Conservation (phyloP, 129 eudicot species). For the Solidago caesia region DNA sequence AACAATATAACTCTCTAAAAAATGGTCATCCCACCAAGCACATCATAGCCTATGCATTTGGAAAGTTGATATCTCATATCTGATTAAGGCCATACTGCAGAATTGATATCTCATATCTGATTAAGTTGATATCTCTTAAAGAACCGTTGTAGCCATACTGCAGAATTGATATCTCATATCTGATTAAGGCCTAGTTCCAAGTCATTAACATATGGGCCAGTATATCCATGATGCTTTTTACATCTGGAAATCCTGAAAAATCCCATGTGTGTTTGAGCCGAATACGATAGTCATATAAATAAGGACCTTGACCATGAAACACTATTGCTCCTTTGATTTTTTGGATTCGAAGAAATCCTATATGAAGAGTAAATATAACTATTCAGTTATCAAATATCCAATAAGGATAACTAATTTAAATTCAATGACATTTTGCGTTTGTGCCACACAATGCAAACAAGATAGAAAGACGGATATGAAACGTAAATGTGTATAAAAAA, state of each 20-base stretch:
- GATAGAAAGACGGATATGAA: too few relatives aligned
- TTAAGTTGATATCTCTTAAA: conserved; percentile 26
- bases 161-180: conserved; percentile 59
- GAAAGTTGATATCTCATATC: too few relatives aligned
- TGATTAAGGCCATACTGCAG: too few relatives aligned
- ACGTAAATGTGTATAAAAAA: conserved; percentile 66
- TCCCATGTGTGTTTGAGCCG: conserved; percentile 99
- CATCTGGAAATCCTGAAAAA: conserved; percentile 94
- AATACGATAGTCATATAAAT: conserved; percentile 82
- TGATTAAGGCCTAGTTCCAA: conserved; percentile 77
- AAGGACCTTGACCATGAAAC: conserved; percentile 96
- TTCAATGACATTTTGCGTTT: too few relatives aligned
- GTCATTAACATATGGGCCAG: conserved; percentile 95
- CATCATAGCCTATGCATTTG: too few relatives aligned
- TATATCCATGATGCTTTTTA: conserved; percentile 87
- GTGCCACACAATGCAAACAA: too few relatives aligned
- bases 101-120: too few relatives aligned
- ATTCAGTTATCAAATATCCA: conserved; percentile 16
- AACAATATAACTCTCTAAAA: too few relatives aligned
- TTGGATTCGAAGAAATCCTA: conserved; percentile 83
- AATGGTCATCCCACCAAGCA: too few relatives aligned
- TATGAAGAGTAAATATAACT: conserved; percentile 23
- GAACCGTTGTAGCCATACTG: conserved; percentile 97
- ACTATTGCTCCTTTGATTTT: conserved; percentile 92
- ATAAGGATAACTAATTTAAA: too few relatives aligned